These are phyloP conservation scores for Wilhelminamyces savonicus DNA, from an alignment of 805 yeast genomes.

Conservation along the genomic window DNA sequence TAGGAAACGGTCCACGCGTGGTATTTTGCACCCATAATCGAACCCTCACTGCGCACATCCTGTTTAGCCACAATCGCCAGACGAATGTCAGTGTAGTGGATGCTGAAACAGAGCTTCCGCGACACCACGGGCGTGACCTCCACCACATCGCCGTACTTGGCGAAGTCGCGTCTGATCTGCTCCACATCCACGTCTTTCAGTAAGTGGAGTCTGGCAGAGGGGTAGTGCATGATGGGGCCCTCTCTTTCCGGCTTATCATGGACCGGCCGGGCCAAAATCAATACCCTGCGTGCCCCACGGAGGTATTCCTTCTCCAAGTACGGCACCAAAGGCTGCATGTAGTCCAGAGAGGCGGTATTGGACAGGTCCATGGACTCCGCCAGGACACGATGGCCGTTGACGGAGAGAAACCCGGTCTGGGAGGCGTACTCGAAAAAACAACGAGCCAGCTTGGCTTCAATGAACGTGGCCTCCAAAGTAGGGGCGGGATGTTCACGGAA, in stretches of 20 bases:
- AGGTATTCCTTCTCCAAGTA: slow-evolving; percentile 25
- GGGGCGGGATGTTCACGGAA: slow-evolving; percentile 12
- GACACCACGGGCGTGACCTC: slow-evolving; percentile 66
- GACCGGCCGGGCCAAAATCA: slow-evolving; percentile 33
- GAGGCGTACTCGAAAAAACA: slow-evolving; percentile 45
- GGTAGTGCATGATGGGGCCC: slow-evolving; percentile 24
- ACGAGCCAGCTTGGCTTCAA: slow-evolving; percentile 46
- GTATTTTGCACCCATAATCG: slow-evolving; percentile 40
- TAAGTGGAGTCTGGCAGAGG: slow-evolving; percentile 38
- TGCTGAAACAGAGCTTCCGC: slow-evolving; percentile 52
- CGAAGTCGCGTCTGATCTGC: slow-evolving; percentile 44
- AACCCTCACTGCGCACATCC: slow-evolving; percentile 16
- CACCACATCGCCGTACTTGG: slow-evolving; percentile 50
- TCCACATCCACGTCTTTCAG: slow-evolving; percentile 38
- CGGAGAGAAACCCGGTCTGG: slow-evolving; percentile 45
- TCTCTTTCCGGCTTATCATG: slow-evolving; percentile 17
- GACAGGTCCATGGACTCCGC: slow-evolving; percentile 40
- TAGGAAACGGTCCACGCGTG: slow-evolving; percentile 59
- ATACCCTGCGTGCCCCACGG: slow-evolving; percentile 49
- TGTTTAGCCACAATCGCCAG: slow-evolving; percentile 58
- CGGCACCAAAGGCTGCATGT: slow-evolving; percentile 16
- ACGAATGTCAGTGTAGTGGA: slow-evolving; percentile 53
- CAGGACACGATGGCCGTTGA: slow-evolving; percentile 49
- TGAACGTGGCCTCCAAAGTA: slow-evolving; percentile 43
- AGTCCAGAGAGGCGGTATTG: slow-evolving; percentile 15